Evolutionary conservation across 805 yeast species (phyloP), one percentile per base, ranked within the genome.

Genomic region (Kuraishia floccosa): DNA sequence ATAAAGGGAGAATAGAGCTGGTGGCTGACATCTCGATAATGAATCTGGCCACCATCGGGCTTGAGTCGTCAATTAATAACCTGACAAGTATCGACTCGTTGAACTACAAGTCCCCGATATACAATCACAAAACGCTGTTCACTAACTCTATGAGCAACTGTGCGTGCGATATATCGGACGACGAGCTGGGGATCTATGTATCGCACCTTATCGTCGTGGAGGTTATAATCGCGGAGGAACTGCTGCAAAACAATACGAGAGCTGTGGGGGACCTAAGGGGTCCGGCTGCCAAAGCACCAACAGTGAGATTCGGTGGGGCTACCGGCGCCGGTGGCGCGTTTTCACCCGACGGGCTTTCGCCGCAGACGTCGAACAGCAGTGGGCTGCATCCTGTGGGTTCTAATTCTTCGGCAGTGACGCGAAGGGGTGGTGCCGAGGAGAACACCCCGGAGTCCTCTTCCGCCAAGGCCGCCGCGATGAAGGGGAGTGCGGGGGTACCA

Each of bases 201-300:
- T 61, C 67, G 28, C 98, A 91, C 49, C 65, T 74, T 15, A 58
- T 91, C 28, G 71, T 85, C 10, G 74, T 87, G 23, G 98, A 91
- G 53, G 72, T 86, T 31, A 82, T 89, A n/a, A 85, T 91, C 25
- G 96, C 96, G 3, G 98, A 91, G 54, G 99, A 91, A 49, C 40
- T 72, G 6, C 50, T 79, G 5, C 28, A 26, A 12, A 24, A n/a
- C 14, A 24, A 14, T n/a, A 24, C 11, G 10, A 16, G 16, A 7
- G 27, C 16, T 8, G 17, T 17, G 14, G 27, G 17, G 5, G 27
- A 16, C 5, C 13, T 16, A 16, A 14, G 14, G n/a, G 28, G 20
- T n/a, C 20, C 20, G 5, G 28, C 28, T 4, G 28, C 19, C 4
- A 13, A 26, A 8, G 28, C 20, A 13, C 7, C 10, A 7, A 19